phyloP scores from a whole-genome alignment of 2,329 filamentous ascomycete species.

The Sphaceloma murrayae region DNA sequence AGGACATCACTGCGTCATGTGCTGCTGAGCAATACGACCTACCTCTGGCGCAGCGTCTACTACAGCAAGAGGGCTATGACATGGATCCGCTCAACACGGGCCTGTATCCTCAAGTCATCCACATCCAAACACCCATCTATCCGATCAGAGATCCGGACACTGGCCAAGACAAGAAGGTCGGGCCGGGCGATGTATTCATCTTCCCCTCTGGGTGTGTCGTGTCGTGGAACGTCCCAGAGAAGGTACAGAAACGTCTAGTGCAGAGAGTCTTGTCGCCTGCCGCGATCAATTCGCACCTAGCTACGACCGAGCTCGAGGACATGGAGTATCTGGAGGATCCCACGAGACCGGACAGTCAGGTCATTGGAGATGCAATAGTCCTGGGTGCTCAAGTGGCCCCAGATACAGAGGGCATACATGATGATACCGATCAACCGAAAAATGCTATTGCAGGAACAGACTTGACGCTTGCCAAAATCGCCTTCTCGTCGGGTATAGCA shows the following conservation, averaged over 20 bases:
- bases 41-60: constrained; percentile 45
- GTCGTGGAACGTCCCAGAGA: constrained; percentile 75
- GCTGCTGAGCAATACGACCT: constrained; percentile 60
- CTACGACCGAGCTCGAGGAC: constrained; percentile 73
- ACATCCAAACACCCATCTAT: constrained; percentile 41
- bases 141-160: constrained; percentile 34
- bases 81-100: constrained; percentile 54
- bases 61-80: constrained; percentile 50
- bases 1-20: constrained; percentile 53
- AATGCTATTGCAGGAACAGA: constrained; percentile 28
- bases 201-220: constrained; percentile 93
- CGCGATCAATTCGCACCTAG: constrained; percentile 62
- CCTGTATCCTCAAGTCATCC: constrained; percentile 56
- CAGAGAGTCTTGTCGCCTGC: constrained; percentile 65
- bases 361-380: constrained; percentile 81
- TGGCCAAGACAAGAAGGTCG: constrained; percentile 32
- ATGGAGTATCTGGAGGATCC: constrained; percentile 76
- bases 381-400: constrained; percentile 59
- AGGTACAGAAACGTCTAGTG: constrained; percentile 59
- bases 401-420: constrained; percentile 16
- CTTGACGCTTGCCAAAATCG: constrained; percentile 79
- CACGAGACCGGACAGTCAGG: constrained; percentile 60
- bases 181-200: constrained; percentile 74
- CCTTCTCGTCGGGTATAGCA: constrained; percentile 88
- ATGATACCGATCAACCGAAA: constrained; percentile 14